A percentile compares a stretch with the other conserved stretches of the same genome.
Conservation (phyloP, 345 rosid genomes). For the Aquilaria yunnanensis region DNA sequence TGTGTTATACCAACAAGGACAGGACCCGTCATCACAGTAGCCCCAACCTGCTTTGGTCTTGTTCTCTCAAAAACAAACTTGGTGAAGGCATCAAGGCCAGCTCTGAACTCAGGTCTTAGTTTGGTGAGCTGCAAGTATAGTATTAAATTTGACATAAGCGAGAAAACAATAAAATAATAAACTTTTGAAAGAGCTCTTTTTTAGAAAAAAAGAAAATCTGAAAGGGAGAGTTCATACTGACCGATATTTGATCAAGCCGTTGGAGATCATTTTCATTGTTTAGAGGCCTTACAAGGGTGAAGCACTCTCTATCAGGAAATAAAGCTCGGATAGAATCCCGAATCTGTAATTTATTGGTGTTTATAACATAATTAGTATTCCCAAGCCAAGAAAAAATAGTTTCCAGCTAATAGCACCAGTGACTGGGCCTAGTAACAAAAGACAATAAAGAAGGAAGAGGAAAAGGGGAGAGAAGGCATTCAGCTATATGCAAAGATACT, state of each 20-base stretch:
- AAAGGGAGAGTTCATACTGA: constrained; percentile 28
- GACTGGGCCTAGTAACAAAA: too few relatives aligned
- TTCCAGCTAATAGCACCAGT: background rate
- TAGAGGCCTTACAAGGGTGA: constrained; percentile 85
- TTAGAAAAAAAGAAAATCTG: background rate
- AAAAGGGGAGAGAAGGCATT: too few relatives aligned
- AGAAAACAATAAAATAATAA: background rate
- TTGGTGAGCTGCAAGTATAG: constrained; percentile 50
- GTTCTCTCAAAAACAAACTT: constrained; percentile 97
- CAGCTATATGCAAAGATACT: too few relatives aligned
- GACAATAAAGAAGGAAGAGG: too few relatives aligned
- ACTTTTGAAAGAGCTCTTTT: background rate
- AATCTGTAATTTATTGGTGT: constrained; percentile 38
- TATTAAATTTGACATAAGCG: too few relatives aligned
- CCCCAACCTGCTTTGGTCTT: constrained; percentile 91
- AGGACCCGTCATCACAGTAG: constrained; percentile 90
- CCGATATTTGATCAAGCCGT: constrained; percentile 78
- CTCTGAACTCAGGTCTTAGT: constrained; percentile 77
- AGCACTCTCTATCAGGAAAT: constrained; percentile 97
- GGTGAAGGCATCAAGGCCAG: constrained; percentile 90
- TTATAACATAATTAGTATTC: constrained; percentile 16
- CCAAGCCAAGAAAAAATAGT: background rate
- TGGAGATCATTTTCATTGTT: constrained; percentile 86
- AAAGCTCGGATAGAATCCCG: constrained; percentile 89
- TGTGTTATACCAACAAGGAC: constrained; percentile 82